Evolutionary conservation across 257 asterid genomes (phyloP), one percentile per base, ranked within the genome.

Genomic region (Salvia miltiorrhiza): DNA sequence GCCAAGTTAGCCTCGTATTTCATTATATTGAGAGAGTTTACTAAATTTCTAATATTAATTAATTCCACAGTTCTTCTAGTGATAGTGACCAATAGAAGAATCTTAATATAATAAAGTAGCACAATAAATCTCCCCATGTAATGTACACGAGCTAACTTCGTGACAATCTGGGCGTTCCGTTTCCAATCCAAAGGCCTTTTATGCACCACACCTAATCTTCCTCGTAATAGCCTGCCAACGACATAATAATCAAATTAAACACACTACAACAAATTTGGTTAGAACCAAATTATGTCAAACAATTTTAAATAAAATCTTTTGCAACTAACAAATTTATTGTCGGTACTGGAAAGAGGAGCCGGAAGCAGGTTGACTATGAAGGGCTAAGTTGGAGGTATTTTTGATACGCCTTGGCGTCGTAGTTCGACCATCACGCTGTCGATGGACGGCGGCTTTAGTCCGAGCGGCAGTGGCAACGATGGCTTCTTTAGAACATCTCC

Each of bases 401-500:
- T 87, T 1, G 97, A 80, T 52, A 91, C 69, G 14, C 97, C 97
- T 75, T 84, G 91, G 10, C 82, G 88, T 40, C 84, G 89, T 24
- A 91, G 86, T 77, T 88, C 96, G 33, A 73, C 79, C 84, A 91
- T 30, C 24, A 91, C 95, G 20, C 88, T 56, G 9, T 88, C 90
- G 0, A 67, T 77, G 0, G 95, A 84, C 3, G 97, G 97, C 0
- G 96, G 93, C 76, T 85, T 91, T 69, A 91, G 80, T 30, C 97
- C 96, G 2, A 91, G 87, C 1, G 96, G 97, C 74, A 91, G 83
- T 19, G 97, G 95, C 73, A 81, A 83, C 97, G 96, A 88, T 65
- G 96, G 97, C 80, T 88, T 88, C 35, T 85, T 69, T 78, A 91
- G 33, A 53, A 77, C 97, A 69, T 91, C 97, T 79, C 91, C 96